phyloP scores from a whole-genome alignment of 2,329 filamentous ascomycete species.

The Pseudogymnoascus sp. region DNA sequence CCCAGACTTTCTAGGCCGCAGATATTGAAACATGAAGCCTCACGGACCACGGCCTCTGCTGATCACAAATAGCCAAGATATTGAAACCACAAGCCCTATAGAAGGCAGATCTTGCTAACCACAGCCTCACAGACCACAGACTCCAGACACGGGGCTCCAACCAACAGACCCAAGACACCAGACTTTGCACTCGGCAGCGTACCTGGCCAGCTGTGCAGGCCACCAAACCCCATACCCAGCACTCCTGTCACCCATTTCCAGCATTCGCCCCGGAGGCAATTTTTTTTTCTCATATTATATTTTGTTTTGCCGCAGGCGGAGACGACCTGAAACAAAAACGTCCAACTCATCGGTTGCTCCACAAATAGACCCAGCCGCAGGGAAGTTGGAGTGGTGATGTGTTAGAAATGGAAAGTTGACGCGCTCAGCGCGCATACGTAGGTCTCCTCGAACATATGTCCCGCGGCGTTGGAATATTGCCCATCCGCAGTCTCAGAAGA shows the following conservation, averaged over 20 bases:
- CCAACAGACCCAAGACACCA: background rate
- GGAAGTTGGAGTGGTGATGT: background rate
- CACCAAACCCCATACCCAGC: background rate
- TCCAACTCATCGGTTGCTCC: conserved; percentile 5
- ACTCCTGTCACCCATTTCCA: background rate
- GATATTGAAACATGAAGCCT: background rate
- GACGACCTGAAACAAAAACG: conserved; percentile 3
- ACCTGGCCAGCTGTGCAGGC: background rate
- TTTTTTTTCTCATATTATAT: background rate
- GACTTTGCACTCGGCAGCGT: background rate
- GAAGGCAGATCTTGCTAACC: background rate
- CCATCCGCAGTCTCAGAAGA: background rate
- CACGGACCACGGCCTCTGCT: background rate
- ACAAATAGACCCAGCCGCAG: conserved; percentile 1
- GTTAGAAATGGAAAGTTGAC: background rate
- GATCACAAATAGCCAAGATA: background rate
- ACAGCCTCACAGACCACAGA: background rate
- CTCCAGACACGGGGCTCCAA: background rate
- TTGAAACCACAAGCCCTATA: background rate
- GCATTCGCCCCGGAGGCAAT: background rate
- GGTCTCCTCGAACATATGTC: background rate
- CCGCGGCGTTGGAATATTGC: background rate
- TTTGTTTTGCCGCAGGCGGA: background rate
- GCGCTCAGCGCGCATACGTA: background rate
- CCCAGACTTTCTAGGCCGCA: background rate